Conservation (phyloP, 306 rosid genomes). For the Prunus armeniaca region DNA sequence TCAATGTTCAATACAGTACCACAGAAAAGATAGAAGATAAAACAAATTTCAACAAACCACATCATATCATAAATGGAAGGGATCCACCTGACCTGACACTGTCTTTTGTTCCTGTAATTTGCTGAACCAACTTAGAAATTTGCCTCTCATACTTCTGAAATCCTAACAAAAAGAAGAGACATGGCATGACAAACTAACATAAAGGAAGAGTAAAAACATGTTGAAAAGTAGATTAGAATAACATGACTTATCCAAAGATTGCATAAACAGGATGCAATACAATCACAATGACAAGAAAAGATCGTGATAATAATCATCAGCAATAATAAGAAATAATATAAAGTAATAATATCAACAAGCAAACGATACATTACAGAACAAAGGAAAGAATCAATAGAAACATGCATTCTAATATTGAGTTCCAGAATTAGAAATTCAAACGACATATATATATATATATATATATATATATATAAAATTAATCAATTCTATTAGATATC, state of each 20-base stretch:
- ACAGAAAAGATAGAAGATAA: no score
- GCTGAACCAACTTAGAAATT: constrained; percentile 58
- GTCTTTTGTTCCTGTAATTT: constrained; percentile 44
- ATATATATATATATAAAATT: no score
- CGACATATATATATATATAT: not conserved
- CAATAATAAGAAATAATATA: constrained; percentile 10
- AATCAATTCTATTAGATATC: not conserved
- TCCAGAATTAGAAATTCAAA: not conserved
- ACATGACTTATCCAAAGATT: not conserved
- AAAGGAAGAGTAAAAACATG: not conserved
- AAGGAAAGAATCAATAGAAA: not conserved
- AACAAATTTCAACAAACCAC: no score
- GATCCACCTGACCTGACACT: no score
- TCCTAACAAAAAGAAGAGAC: constrained; percentile 40
- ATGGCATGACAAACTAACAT: constrained; percentile 9
- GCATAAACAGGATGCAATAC: not conserved
- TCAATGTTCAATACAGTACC: no score
- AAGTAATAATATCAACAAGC: not conserved
- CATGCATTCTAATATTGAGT: not conserved
- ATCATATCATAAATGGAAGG: no score
- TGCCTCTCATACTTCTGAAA: constrained; percentile 52
- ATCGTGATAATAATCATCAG: constrained; percentile 6
- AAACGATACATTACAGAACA: not conserved
- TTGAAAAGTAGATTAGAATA: constrained; percentile 1
- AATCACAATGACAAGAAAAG: not conserved